Base-by-base conservation (phyloP, 2,329 filamentous ascomycete species). In the Colletotrichum australisinense region DNA sequence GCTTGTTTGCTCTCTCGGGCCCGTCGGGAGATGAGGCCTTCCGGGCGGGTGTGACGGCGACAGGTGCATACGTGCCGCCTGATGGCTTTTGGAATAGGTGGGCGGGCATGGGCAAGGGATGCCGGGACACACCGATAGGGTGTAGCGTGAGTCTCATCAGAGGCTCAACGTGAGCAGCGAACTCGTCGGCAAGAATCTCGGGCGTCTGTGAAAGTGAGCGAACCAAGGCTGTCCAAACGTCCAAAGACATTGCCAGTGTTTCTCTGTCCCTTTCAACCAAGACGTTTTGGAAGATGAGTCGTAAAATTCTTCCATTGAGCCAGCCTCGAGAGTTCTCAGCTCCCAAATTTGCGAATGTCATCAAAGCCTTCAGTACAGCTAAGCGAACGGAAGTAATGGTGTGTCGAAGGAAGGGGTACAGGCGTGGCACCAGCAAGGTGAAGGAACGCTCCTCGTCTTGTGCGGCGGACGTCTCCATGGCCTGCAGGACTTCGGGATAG, bases 311-410 rank as follows among this genome's bases (percentile, higher is more conserved):
- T 76, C 95, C 95, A 79, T 95, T 95, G 55, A 98, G 91, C 97
- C 97, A 99, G 38, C 94, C 94, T 79, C 95, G 93, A 8, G 94
- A 95, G n/a, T 85, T 85, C 65, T 94, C 91, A 65, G 92, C 92
- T 74, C 95, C 94, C 26, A 99, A 92, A 76, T 94, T 93, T 77
- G 98, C 90, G 83, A 99, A 99, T 0, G 97, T 99, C 78, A 95
- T 91, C 35, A 99, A 87, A 46, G 97, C 97, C 78, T 97, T 95
- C 59, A 99, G 88, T 4, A 99, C 97, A 11, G 97, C 96, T 53
- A 96, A 93, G 66, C 97, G 94, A 62, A 99, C 97, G 69, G 94
- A 98, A 1, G 95, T 98, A 78, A 99, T 98, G 7, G 97, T 99
- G 82, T 99, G 97, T 71, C 97, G 93, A 57, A 99, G 86, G 87